Base-by-base conservation (phyloP, 352 stramenopile genomes). In the Phytophthora sojae region DNA sequence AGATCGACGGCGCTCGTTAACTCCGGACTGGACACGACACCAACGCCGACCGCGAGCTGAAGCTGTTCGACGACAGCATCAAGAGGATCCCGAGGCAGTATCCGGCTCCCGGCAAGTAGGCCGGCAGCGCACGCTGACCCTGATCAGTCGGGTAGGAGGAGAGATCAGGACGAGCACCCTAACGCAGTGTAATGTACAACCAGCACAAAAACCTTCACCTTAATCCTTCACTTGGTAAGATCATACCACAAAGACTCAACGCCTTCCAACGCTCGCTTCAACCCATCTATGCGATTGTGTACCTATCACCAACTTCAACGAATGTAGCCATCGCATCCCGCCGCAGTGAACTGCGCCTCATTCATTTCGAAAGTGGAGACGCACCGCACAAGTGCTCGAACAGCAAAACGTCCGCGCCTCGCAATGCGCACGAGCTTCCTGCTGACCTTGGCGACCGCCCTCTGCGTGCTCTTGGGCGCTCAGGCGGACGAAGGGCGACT, bases 381-480 rank as follows among this genome's bases (percentile, higher is more conserved):
- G 60, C 37, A 49, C 60, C 37, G 19, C 67, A 58, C 60, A 73
- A 64, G 35, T 39, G 42, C 17, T 25, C 49, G 49, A 23, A 61
- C 35, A 64, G 44, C 14, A 64, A 51, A 61, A 61, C 14, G 0
- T 12, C 35, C 29, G 11, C 51, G 62, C 58, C 58, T 32, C 52
- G 26, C 47, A 5, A 71, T 75, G 67, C 61, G 51, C 50, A 64
- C 42, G 39, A 64, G 17, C 26, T 67, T 75, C 55, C 4, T 71
- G 14, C 14, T 75, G 19, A 26, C 56, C 8, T 17, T 76, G 19
- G 14, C 47, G 19, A 57, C 32, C 7, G 30, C 4, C 19, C 9
- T 50, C 14, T 71, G 62, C 52, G 21, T 67, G 57, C 21, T 71
- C 21, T 47, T 72, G 50, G 61, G 21, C n/a, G 25, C 14, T 6